Evolutionary conservation across 768 basidiomycete species (phyloP), one percentile per base, ranked within the genome.

Genomic region (Podaxis sp.): DNA sequence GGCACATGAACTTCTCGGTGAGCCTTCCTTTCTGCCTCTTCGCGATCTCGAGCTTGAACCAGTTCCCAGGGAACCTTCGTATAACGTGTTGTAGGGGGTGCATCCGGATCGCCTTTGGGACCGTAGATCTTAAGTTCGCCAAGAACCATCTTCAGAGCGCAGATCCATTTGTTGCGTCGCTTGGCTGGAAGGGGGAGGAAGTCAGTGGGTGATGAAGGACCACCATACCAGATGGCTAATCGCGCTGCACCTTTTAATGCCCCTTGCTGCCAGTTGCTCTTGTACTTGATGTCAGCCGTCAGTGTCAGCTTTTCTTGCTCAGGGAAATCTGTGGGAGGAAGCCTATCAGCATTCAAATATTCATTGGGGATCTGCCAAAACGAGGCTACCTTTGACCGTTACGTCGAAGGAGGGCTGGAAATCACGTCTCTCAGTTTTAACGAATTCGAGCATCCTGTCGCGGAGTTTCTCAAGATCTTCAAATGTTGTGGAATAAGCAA

Each of bases 111-210:
- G 24, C 89, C 86, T 36, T 66, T 72, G 8, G 88, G 86, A 4
- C 89, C 89, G 67, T 80, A 93, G 63, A 97, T 88, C 66, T 85
- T 80, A 55, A 87, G 74, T 64, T 93, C 89, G 28, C 81, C 84
- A 64, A 93, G 77, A 53, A 85, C 81, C 50, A 82, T 71, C 75
- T 95, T 96, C 59, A 97, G 80, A 15, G 90, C 89, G 73, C 93
- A 95, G 48, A 95, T 83, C 93, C 93, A 96, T 75, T 93, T 96
- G 79, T 95, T 95, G 38, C 92, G 84, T 59, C 93, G 84, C 74
- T 88, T 87, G 1, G 88, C 88, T 87, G 15, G 69, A 30, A 44
- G 54, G 57, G 49, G 40, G 50, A 36, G 63, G 58, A 62, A 65
- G 64, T 68, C 22, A 68, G 59, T 38, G 63, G 41, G 24, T 62